These are phyloP conservation scores for Teratosphaeriaceae sp. DNA, from an alignment of 2,329 filamentous ascomycete genomes.

Conservation along the genomic window DNA sequence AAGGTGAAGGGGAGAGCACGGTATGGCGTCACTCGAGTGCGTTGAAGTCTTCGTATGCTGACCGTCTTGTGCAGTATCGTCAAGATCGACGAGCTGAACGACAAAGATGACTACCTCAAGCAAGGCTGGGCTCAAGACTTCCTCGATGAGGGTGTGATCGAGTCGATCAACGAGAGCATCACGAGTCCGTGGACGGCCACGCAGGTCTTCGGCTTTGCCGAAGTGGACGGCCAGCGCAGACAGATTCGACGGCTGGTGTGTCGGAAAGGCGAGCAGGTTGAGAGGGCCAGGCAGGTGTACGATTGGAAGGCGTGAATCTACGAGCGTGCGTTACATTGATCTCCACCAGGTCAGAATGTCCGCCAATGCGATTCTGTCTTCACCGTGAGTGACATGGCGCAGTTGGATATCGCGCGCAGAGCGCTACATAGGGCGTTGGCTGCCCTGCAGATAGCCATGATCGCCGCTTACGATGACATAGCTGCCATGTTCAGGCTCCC, in stretches of 20 bases:
- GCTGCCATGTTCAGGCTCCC: too few species aligned
- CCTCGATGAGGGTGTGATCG: slow-evolving; percentile 37
- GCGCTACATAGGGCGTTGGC: too few species aligned
- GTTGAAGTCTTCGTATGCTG: not conserved
- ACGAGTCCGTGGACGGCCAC: slow-evolving; percentile 48
- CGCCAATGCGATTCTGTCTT: too few species aligned
- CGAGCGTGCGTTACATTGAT: too few species aligned
- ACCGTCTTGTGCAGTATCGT: slow-evolving; percentile 24
- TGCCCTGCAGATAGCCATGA: too few species aligned
- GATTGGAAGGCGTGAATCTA: slow-evolving; percentile 28
- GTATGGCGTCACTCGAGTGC: slow-evolving; percentile 8
- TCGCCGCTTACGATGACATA: too few species aligned
- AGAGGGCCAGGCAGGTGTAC: slow-evolving; percentile 38
- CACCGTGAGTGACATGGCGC: too few species aligned
- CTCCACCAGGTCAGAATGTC: too few species aligned
- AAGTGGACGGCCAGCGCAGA: slow-evolving; percentile 35
- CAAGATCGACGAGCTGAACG: slow-evolving; percentile 32
- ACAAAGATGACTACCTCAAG: slow-evolving; percentile 47
- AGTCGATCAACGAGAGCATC: slow-evolving; percentile 45
- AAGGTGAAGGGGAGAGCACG: slow-evolving; percentile 53
- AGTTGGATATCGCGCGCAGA: too few species aligned
- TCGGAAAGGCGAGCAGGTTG: slow-evolving; percentile 32
- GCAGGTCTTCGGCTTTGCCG: slow-evolving; percentile 46
- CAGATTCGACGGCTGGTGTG: slow-evolving; percentile 32
- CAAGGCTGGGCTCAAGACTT: slow-evolving; percentile 53